phyloP scores from a whole-genome alignment of 768 basidiomycete genomes.

The Fibroporia radiculosa region DNA sequence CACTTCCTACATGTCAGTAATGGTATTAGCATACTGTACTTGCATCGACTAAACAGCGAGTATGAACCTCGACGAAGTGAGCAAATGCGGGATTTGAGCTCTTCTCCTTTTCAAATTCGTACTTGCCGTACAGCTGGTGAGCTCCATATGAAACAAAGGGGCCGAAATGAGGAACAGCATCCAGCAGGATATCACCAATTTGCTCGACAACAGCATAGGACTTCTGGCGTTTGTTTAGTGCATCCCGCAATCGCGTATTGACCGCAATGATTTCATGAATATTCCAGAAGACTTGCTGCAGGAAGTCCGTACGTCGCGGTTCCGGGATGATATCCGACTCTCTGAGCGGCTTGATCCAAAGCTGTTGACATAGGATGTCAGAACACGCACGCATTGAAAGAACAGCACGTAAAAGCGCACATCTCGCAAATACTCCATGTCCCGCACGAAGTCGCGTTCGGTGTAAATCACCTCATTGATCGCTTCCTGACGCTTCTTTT shows the following conservation, averaged over 20 bases:
- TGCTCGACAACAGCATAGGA: conserved; percentile 87
- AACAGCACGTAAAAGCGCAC: conserved; percentile 38
- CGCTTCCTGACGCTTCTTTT: conserved; percentile 95
- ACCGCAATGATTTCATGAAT: conserved; percentile 88
- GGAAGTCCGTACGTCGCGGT: conserved; percentile 72
- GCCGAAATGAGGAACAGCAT: conserved; percentile 77
- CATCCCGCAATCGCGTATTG: conserved; percentile 86
- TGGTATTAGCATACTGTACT: conserved; percentile 8
- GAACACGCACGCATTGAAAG: not conserved
- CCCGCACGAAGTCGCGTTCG: conserved; percentile 95
- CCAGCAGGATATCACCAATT: conserved; percentile 87
- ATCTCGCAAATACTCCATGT: conserved; percentile 96
- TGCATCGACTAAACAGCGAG: not conserved
- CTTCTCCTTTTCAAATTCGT: conserved; percentile 99
- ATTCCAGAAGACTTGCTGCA: conserved; percentile 98
- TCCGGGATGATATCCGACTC: conserved; percentile 71
- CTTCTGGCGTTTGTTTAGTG: conserved; percentile 92
- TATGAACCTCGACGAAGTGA: conserved; percentile 87
- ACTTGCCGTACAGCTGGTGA: conserved; percentile 97
- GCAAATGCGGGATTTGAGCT: conserved; percentile 86
- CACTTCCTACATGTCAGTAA: conserved; percentile 45
- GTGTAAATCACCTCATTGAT: conserved; percentile 97
- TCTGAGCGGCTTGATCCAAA: conserved; percentile 85
- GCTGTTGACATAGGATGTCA: conserved; percentile 35
- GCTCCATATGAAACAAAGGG: conserved; percentile 96